Evolutionary conservation across 208 protist genomes (phyloP), one percentile per base, ranked within the genome.

Genomic region (Acanthamoeba triangularis): DNA sequence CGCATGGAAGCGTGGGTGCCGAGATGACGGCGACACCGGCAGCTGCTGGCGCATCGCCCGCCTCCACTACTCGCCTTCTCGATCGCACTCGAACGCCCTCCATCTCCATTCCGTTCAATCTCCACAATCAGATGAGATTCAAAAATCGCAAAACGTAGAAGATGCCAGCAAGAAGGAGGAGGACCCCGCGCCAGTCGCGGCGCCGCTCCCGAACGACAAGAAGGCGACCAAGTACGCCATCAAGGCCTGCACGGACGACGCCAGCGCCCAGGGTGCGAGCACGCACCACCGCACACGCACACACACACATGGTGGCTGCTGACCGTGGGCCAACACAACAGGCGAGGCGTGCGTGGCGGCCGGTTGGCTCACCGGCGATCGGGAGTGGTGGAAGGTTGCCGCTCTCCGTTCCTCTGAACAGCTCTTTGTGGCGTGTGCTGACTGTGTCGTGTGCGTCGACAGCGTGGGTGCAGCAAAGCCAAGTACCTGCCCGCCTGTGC

Each of bases 391-490:
- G 74, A 84, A 84, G 74, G 74, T 84, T 13, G 23, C 8, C 33
- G 25, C 30, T 35, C 28, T 23, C 30, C 65, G 65, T 11, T 74
- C 35, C n/a, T 28, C 23, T 3, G 16, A 3, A 47, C 44, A 47
- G 44, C 61, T 10, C 61, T 33, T 33, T 10, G 3, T 13, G 44
- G 41, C 41, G 44, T 0, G 44, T 23, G 69, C 11, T 78, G 69
- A 78, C 37, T 2, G 23, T 14, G 1, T 10, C 8, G 14, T 74
- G 65, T 33, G 6, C 4, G 4, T 33, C 7, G 28, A 74, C 74
- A 84, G 74, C 74, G 74, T 3, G 74, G 74, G 10, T 84, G 74
- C 74, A 84, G 74, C 74, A 84, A n/a, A 52, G 74, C 74, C 74
- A 84, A 30, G 44, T 7, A 54, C 74, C 74, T 84, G 74, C 74